Evolutionary conservation across 805 yeast genomes (phyloP).

Genomic region (Candida palmyrensis): DNA sequence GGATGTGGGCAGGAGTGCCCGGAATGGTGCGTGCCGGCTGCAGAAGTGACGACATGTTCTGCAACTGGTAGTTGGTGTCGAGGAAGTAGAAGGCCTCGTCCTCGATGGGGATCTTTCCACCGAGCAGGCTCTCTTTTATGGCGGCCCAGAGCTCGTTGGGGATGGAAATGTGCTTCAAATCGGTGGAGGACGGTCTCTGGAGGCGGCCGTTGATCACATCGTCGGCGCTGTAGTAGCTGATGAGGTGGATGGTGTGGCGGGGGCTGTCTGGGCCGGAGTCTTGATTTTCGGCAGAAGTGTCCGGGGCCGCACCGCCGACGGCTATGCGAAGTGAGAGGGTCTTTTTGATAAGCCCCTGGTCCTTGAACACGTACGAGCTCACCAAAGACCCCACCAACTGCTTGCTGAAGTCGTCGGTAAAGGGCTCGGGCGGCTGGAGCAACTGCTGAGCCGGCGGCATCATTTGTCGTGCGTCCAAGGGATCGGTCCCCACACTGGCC

Average conservation of each 20-base stretch:
- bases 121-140: constrained; percentile 53
- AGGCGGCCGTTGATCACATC: constrained; percentile 63
- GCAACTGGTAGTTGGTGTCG: constrained; percentile 40
- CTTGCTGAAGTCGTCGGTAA: constrained; percentile 9
- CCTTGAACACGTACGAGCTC: constrained; percentile 60
- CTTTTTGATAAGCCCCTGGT: constrained; percentile 75
- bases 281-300: constrained; percentile 8
- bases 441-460: constrained; percentile 8
- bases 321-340: constrained; percentile 58
- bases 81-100: constrained; percentile 47
- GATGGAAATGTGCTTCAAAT: constrained; percentile 46
- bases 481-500: constrained; percentile 10
- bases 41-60: constrained; percentile 30
- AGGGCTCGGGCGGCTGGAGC: constrained; percentile 4
- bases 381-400: constrained; percentile 46
- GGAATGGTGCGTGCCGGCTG: constrained; percentile 4
- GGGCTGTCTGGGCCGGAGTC: constrained; percentile 2
- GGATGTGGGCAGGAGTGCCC: constrained; percentile 3
- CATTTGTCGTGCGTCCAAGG: constrained; percentile 4
- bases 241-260: constrained; percentile 53
- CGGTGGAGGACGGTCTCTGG: constrained; percentile 51
- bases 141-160: constrained; percentile 49
- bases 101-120: constrained; percentile 48
- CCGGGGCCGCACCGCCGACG: no score
- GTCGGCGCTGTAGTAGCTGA: constrained; percentile 71